phyloP scores from a whole-genome alignment of 106 monocot genomes.

The Allium fistulosum region DNA sequence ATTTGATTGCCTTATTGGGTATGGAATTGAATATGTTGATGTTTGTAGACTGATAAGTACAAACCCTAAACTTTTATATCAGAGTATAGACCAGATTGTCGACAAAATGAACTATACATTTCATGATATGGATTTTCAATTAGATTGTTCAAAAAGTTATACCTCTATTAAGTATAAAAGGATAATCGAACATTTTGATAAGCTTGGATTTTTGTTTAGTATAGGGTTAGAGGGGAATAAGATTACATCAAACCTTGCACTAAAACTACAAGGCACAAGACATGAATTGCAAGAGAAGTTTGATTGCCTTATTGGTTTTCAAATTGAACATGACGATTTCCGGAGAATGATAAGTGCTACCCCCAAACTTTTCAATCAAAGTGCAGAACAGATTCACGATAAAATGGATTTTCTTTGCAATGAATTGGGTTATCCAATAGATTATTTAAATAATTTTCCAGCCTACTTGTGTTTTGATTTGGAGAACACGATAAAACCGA shows the following conservation, averaged over 20 bases:
- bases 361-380: conserved; percentile 73
- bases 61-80: conserved; percentile 65
- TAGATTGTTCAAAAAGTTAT: no score
- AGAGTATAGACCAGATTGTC: conserved; percentile 27
- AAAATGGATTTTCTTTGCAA: conserved; percentile 64
- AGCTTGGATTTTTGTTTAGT: no score
- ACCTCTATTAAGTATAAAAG: no score
- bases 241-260: no score
- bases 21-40: conserved; percentile 47
- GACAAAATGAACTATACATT: conserved; percentile 63
- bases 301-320: conserved; percentile 49
- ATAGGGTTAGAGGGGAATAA: no score
- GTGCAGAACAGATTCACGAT: conserved; percentile 26
- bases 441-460: conserved; percentile 65
- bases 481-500: conserved; percentile 74
- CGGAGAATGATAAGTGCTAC: conserved; percentile 55
- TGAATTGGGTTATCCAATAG: conserved; percentile 42
- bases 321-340: conserved; percentile 40
- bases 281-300: conserved; percentile 57
- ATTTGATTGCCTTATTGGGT: conserved; percentile 55
- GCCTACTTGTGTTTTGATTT: conserved; percentile 73
- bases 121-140: conserved; percentile 35
- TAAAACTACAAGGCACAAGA: conserved; percentile 28
- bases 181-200: no score
- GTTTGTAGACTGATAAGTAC: conserved; percentile 62